These are phyloP conservation scores for Tetracladium maxilliforme DNA, from an alignment of 2,329 filamentous ascomycete genomes.

Conservation along the genomic window DNA sequence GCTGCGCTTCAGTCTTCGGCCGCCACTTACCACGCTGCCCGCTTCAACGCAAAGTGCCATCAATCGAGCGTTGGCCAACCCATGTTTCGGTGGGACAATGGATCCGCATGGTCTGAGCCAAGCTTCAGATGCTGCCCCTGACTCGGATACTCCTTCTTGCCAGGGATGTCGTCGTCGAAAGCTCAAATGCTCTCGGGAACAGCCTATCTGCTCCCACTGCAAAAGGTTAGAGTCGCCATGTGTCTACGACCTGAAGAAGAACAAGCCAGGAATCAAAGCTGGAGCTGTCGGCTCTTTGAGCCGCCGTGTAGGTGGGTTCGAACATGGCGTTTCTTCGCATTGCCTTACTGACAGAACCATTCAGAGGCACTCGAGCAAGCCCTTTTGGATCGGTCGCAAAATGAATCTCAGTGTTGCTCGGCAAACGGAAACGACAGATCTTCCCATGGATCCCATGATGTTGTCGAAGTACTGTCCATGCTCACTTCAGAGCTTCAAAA, in stretches of 20 bases:
- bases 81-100: no score
- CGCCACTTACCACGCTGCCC: no score
- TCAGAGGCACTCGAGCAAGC: not conserved
- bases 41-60: no score
- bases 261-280: slow-evolving; percentile 10
- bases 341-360: slow-evolving; percentile 1
- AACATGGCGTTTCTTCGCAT: not conserved
- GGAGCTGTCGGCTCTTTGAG: slow-evolving; percentile 9
- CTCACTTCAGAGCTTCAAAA: no score
- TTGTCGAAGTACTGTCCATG: no score
- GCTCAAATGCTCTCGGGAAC: slow-evolving; percentile 7
- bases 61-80: no score
- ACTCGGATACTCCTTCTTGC: slow-evolving; percentile 6
- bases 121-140: no score
- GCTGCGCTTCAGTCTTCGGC: no score
- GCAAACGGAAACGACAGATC: no score
- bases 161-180: slow-evolving; percentile 9
- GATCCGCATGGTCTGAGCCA: no score
- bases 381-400: slow-evolving; percentile 2
- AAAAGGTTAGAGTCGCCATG: slow-evolving; percentile 4
- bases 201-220: slow-evolving; percentile 8
- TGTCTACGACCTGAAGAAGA: slow-evolving; percentile 8
- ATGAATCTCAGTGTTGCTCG: slow-evolving; percentile 1
- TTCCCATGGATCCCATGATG: no score
- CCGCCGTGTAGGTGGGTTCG: slow-evolving; percentile 5